phyloP scores from a whole-genome alignment of 768 basidiomycete genomes.

The Trametes punicea region DNA sequence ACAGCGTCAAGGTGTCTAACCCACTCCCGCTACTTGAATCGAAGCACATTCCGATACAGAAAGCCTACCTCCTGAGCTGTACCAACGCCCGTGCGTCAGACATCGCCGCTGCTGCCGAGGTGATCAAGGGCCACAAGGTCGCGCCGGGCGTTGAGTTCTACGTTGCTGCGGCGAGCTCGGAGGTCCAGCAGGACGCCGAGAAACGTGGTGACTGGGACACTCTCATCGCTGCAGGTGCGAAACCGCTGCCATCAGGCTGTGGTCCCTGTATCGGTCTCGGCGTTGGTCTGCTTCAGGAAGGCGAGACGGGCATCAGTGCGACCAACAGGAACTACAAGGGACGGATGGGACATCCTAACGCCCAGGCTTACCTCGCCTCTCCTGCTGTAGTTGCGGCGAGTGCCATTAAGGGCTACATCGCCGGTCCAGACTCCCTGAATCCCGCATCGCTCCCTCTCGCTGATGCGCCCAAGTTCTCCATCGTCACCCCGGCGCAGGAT shows the following conservation, averaged over 20 bases:
- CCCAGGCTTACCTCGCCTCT: conserved; percentile 92
- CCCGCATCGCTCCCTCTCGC: conserved; percentile 45
- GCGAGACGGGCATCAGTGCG: conserved; percentile 93
- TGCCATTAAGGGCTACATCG: conserved; percentile 89
- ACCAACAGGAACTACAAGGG: conserved; percentile 99
- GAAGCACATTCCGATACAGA: conserved; percentile 78
- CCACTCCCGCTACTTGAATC: conserved; percentile 82
- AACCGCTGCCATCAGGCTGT: conserved; percentile 91
- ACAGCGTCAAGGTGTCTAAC: conserved; percentile 96
- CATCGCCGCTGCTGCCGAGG: conserved; percentile 87
- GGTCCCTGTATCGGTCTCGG: conserved; percentile 98
- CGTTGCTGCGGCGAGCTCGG: conserved; percentile 91
- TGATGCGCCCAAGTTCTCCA: conserved; percentile 56
- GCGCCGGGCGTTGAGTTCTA: conserved; percentile 94
- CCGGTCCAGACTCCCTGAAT: conserved; percentile 72
- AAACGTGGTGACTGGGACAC: conserved; percentile 82
- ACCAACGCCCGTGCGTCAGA: conserved; percentile 97
- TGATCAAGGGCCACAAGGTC: conserved; percentile 76
- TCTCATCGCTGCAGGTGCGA: conserved; percentile 85
- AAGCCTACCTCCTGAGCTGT: conserved; percentile 97
- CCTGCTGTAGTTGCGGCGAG: conserved; percentile 97
- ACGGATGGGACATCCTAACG: conserved; percentile 94
- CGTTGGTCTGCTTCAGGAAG: conserved; percentile 88
- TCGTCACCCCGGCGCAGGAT: conserved; percentile 32
- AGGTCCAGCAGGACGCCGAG: conserved; percentile 90